Conservation (phyloP, 352 stramenopile species). For the Phytophthora hybrid region DNA sequence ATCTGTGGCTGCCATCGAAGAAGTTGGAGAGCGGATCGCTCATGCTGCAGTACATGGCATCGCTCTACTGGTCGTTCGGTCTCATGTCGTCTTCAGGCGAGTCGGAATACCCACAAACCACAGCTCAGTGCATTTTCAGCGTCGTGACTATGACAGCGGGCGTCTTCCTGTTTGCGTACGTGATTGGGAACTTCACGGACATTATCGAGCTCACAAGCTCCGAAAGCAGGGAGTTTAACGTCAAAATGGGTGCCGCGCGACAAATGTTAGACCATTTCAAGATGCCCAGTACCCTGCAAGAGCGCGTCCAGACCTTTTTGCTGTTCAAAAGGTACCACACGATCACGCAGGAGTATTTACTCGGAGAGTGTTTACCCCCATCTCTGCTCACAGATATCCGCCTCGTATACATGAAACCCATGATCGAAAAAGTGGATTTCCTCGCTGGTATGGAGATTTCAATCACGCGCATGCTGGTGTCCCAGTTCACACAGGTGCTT, state of each 20-base stretch:
- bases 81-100: constrained; percentile 54
- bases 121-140: constrained; percentile 50
- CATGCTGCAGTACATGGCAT: constrained; percentile 44
- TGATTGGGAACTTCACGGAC: constrained; percentile 62
- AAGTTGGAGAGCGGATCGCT: constrained; percentile 22
- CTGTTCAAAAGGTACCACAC: constrained; percentile 62
- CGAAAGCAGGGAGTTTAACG: constrained; percentile 63
- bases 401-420: constrained; percentile 50
- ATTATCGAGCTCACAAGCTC: constrained; percentile 53
- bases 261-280: constrained; percentile 59
- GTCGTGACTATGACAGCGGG: constrained; percentile 46
- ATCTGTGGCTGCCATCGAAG: background rate
- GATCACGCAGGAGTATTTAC: constrained; percentile 58
- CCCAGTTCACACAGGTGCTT: constrained; percentile 53
- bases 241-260: constrained; percentile 50
- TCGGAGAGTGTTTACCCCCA: constrained; percentile 50
- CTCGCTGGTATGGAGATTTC: constrained; percentile 48
- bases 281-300: constrained; percentile 43
- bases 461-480: constrained; percentile 53
- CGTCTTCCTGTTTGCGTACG: constrained; percentile 54
- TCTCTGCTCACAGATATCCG: constrained; percentile 58
- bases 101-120: constrained; percentile 44
- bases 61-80: constrained; percentile 61
- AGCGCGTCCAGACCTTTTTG: constrained; percentile 62
- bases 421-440: constrained; percentile 61